Conservation (phyloP, 2,329 filamentous ascomycete species). For the Nectriaceae sp. region DNA sequence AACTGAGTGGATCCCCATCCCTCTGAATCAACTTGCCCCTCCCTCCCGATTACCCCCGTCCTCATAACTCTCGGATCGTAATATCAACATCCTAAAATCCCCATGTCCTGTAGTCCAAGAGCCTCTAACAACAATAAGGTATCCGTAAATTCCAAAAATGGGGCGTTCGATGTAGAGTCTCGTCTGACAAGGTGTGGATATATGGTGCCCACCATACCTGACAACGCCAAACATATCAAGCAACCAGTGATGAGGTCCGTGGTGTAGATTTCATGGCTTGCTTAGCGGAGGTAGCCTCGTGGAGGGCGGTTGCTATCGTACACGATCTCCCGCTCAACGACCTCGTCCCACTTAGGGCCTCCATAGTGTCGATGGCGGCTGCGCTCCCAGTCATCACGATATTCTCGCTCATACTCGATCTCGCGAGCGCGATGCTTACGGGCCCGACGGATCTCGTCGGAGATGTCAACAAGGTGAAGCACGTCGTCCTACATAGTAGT, state of each 20-base stretch:
- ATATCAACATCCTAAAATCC: too few relatives aligned
- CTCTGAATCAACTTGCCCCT: too few relatives aligned
- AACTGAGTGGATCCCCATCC: too few relatives aligned
- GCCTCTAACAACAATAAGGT: slow-evolving; percentile 3
- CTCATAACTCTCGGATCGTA: too few relatives aligned
- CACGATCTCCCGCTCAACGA: slow-evolving; percentile 68
- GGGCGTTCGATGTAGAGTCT: too few relatives aligned
- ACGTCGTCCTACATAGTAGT: slow-evolving; percentile 73
- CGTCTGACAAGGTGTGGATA: slow-evolving; percentile 4
- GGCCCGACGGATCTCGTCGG: slow-evolving; percentile 75
- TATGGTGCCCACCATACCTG: slow-evolving; percentile 6
- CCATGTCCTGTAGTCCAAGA: slow-evolving; percentile 9
- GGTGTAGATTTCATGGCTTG: slow-evolving; percentile 1
- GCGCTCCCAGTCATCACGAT: slow-evolving; percentile 53
- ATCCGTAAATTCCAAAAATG: slow-evolving; percentile 3
- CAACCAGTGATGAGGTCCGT: slow-evolving; percentile 1
- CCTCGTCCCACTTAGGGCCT: slow-evolving; percentile 53
- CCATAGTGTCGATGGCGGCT: slow-evolving; percentile 38
- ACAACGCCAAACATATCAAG: slow-evolving; percentile 11
- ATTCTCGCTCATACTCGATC: slow-evolving; percentile 60
- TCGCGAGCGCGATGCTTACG: slow-evolving; percentile 55
- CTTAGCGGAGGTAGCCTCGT: slow-evolving; percentile 30
- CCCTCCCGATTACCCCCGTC: too few relatives aligned
- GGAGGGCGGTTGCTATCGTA: slow-evolving; percentile 55
- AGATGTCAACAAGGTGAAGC: slow-evolving; percentile 77